phyloP scores from a whole-genome alignment of 306 rosid species.

The Vigna unguiculata region DNA sequence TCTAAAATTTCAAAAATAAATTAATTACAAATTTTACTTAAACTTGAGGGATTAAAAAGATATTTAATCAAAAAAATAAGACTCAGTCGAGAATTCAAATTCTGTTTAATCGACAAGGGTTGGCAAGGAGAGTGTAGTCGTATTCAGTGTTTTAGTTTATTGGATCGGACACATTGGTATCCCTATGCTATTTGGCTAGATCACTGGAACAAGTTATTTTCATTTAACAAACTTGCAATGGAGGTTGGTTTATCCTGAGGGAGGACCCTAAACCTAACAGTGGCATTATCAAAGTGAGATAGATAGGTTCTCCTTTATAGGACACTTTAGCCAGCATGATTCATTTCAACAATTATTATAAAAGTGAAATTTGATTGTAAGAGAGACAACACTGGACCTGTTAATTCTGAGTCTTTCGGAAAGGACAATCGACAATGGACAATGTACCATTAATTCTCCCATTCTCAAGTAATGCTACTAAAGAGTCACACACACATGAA shows the following conservation, averaged over 20 bases:
- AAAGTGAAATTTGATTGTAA: background rate
- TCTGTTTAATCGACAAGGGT: background rate
- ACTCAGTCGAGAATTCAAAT: too few species aligned
- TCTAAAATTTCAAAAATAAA: too few species aligned
- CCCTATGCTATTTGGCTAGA: background rate
- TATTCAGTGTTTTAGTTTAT: background rate
- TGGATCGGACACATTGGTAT: background rate
- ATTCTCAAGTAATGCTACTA: background rate
- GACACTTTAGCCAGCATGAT: background rate
- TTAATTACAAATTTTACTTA: too few species aligned
- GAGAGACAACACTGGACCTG: background rate
- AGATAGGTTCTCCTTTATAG: background rate
- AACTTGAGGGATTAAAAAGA: too few species aligned
- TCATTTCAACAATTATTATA: background rate
- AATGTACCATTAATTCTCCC: conserved; percentile 14
- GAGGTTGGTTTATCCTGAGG: background rate
- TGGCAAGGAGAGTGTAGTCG: background rate
- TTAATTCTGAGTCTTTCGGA: background rate
- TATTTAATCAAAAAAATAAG: too few species aligned
- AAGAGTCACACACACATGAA: background rate
- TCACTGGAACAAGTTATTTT: background rate
- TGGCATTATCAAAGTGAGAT: background rate
- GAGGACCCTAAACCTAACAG: background rate
- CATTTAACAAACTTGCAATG: background rate
- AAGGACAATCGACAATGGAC: background rate